phyloP scores from a whole-genome alignment of 495 filamentous ascomycete species.

The Polyplosphaeria fusca region DNA sequence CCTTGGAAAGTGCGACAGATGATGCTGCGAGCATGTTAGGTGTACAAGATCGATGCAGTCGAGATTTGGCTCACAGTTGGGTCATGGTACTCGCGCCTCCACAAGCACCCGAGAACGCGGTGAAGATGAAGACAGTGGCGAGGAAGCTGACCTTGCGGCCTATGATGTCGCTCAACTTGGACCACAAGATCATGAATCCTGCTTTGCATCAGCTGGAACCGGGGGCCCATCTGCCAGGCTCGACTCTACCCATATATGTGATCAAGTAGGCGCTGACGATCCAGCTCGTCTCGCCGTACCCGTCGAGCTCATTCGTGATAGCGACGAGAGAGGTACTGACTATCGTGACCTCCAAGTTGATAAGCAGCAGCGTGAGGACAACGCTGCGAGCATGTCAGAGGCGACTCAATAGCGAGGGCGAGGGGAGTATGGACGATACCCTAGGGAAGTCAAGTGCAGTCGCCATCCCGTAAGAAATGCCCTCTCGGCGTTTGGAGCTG shows the following conservation, averaged over 20 bases:
- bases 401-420: background rate
- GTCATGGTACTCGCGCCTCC: slow-evolving; percentile 31
- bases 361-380: slow-evolving; percentile 55
- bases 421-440: slow-evolving; percentile 33
- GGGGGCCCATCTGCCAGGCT: background rate
- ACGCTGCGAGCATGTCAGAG: slow-evolving; percentile 42
- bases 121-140: slow-evolving; percentile 39
- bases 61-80: slow-evolving; percentile 37
- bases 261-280: slow-evolving; percentile 57
- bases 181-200: slow-evolving; percentile 17
- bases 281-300: slow-evolving; percentile 55
- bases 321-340: slow-evolving; percentile 61
- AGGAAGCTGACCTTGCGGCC: slow-evolving; percentile 40
- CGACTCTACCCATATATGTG: slow-evolving; percentile 50
- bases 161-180: slow-evolving; percentile 36
- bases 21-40: slow-evolving; percentile 15
- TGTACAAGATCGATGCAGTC: background rate
- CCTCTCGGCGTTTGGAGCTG: background rate
- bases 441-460: slow-evolving; percentile 42
- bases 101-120: slow-evolving; percentile 15
- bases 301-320: slow-evolving; percentile 53
- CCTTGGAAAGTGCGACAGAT: slow-evolving; percentile 24
- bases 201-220: background rate
- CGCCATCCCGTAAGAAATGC: slow-evolving; percentile 49
- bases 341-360: slow-evolving; percentile 61